phyloP scores from a whole-genome alignment of 1,284 basidiomycete species.

The Rhodofomes roseus region DNA sequence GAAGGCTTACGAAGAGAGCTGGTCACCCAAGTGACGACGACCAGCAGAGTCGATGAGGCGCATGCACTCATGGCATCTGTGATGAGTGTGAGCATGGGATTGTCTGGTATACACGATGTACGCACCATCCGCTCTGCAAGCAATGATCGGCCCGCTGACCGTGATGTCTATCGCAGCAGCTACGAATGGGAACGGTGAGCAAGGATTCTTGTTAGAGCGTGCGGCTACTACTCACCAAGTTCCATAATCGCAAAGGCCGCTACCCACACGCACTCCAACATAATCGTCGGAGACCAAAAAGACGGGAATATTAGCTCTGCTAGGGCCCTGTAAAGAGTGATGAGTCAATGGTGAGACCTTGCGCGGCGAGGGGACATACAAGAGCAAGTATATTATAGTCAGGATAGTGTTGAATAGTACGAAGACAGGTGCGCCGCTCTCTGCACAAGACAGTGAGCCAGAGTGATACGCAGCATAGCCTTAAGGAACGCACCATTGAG shows the following conservation, averaged over 20 bases:
- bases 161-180: conserved; percentile 46
- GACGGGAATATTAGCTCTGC: neutral
- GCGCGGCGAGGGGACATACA: conserved; percentile 37
- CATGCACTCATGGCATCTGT: conserved; percentile 44
- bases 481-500: neutral
- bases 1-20: conserved; percentile 46
- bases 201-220: neutral
- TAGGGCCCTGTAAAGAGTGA: neutral
- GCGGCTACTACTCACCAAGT: conserved; percentile 9
- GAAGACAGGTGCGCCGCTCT: conserved; percentile 45
- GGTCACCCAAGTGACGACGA: conserved; percentile 52
- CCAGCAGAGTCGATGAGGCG: conserved; percentile 48
- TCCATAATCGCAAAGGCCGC: neutral
- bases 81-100: neutral
- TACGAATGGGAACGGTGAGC: conserved; percentile 14
- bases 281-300: conserved; percentile 3
- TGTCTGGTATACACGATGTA: neutral
- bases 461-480: neutral
- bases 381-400: conserved; percentile 38
- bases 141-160: conserved; percentile 33
- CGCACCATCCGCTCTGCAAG: conserved; percentile 38
- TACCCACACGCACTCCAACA: conserved; percentile 4
- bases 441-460: conserved; percentile 25
- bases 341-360: neutral
- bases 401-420: conserved; percentile 47